Conservation (phyloP, 148 eudicot genomes). For the Suaeda aralocaspica region DNA sequence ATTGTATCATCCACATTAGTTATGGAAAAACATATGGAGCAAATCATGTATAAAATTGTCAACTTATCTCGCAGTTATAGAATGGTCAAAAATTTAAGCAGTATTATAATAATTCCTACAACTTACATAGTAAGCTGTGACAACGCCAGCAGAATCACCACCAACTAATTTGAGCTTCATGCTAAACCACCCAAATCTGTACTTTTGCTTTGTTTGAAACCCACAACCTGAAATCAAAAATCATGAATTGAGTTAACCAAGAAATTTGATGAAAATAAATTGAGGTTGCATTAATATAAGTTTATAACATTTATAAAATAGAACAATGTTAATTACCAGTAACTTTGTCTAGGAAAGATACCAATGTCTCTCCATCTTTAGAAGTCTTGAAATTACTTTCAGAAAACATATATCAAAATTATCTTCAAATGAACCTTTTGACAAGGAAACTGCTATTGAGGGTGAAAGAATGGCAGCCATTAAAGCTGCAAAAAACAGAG, state of each 20-base stretch:
- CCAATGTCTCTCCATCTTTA: slow-evolving; percentile 84
- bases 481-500: slow-evolving; percentile 27
- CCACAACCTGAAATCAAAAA: slow-evolving; percentile 65
- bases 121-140: slow-evolving; percentile 94
- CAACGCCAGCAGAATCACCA: slow-evolving; percentile 92
- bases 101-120: too few species aligned
- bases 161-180: slow-evolving; percentile 90
- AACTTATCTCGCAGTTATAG: too few species aligned
- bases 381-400: slow-evolving; percentile 70
- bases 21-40: too few species aligned
- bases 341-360: slow-evolving; percentile 55
- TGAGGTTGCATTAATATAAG: background rate
- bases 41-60: too few species aligned
- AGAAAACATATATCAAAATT: slow-evolving; percentile 69
- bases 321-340: slow-evolving; percentile 42
- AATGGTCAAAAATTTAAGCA: too few species aligned
- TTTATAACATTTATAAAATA: background rate
- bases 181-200: slow-evolving; percentile 98
- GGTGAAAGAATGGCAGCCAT: slow-evolving; percentile 26
- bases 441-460: slow-evolving; percentile 35
- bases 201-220: slow-evolving; percentile 78
- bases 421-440: slow-evolving; percentile 47
- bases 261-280: background rate
- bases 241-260: background rate
- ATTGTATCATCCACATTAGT: too few species aligned